These are phyloP conservation scores for Apophysomyces trapeziformis DNA, from an alignment of 371 early-diverging fungal species.

Conservation along the genomic window DNA sequence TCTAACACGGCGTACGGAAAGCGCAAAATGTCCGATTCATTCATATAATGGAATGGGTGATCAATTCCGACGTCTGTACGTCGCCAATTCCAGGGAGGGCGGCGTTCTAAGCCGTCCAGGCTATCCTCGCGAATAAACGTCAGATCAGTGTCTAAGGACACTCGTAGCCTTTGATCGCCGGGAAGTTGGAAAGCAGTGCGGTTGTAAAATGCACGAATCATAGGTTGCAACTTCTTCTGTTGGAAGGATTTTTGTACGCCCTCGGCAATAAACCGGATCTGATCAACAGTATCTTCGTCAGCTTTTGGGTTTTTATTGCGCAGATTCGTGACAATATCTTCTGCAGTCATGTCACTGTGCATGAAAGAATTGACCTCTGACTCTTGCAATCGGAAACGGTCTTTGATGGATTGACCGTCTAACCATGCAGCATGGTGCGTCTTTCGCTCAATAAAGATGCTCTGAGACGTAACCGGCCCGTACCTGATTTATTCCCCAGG, in stretches of 20 bases:
- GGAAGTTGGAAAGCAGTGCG: conserved; percentile 98
- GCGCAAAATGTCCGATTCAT: conserved; percentile 77
- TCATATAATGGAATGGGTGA: conserved; percentile 86
- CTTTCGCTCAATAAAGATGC: conserved; percentile 97
- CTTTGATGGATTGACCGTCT: conserved; percentile 86
- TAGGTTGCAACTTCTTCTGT: conserved; percentile 79
- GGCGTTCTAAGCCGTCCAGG: conserved; percentile 56
- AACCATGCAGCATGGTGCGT: conserved; percentile 98
- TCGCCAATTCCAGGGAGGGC: conserved; percentile 88
- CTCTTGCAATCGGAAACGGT: conserved; percentile 59
- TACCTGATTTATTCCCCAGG: conserved; percentile 45
- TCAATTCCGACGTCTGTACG: conserved; percentile 87
- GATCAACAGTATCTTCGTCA: conserved; percentile 76
- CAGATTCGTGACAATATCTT: conserved; percentile 73
- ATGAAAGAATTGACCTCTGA: conserved; percentile 49
- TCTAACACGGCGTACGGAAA: conserved; percentile 99
- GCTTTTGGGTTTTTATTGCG: conserved; percentile 64
- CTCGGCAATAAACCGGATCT: conserved; percentile 69
- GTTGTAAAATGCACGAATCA: conserved; percentile 91
- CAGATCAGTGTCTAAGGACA: conserved; percentile 97
- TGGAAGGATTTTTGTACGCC: conserved; percentile 84
- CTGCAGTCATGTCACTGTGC: conserved; percentile 87
- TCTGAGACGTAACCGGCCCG: conserved; percentile 62
- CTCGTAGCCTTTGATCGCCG: conserved; percentile 91
- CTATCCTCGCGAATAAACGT: conserved; percentile 98